Conservation (phyloP, 805 yeast genomes). For the Ogataea siamensis region DNA sequence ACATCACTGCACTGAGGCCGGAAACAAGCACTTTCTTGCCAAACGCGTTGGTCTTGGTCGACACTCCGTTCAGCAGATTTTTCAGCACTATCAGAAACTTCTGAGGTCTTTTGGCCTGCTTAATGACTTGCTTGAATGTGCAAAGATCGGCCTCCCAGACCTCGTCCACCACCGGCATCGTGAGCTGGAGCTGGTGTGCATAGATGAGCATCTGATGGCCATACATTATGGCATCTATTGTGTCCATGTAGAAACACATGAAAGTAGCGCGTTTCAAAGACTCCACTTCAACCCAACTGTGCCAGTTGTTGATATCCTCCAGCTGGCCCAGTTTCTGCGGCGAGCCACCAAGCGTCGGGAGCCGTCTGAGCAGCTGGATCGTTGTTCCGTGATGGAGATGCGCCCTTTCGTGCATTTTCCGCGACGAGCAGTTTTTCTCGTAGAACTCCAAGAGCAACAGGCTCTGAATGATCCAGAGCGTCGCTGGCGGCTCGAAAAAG, state of each 20-base stretch:
- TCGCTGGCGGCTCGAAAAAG: conserved; percentile 75
- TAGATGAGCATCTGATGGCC: conserved; percentile 64
- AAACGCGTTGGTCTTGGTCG: conserved; percentile 50
- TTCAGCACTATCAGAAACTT: conserved; percentile 60
- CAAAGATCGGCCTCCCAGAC: conserved; percentile 45
- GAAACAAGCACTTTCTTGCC: conserved; percentile 66
- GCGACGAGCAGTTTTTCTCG: conserved; percentile 68
- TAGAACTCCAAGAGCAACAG: conserved; percentile 71
- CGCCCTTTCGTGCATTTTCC: conserved; percentile 76
- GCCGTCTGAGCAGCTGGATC: conserved; percentile 70
- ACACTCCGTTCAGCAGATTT: conserved; percentile 51
- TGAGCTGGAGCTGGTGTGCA: conserved; percentile 58
- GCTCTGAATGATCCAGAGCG: conserved; percentile 73
- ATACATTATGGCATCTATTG: conserved; percentile 72
- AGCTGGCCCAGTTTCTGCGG: conserved; percentile 38
- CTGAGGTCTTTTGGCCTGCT: conserved; percentile 31
- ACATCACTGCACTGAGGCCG: conserved; percentile 64
- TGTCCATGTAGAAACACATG: conserved; percentile 80
- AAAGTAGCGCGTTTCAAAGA: conserved; percentile 73
- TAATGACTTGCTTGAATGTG: conserved; percentile 23
- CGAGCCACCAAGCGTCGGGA: conserved; percentile 74
- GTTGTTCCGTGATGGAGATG: conserved; percentile 87
- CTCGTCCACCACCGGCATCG: conserved; percentile 62
- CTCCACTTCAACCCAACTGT: conserved; percentile 78
- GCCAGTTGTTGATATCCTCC: conserved; percentile 37